Evolutionary conservation across 768 basidiomycete genomes (phyloP).

Genomic region (Rhodosporidiobolus sp.): DNA sequence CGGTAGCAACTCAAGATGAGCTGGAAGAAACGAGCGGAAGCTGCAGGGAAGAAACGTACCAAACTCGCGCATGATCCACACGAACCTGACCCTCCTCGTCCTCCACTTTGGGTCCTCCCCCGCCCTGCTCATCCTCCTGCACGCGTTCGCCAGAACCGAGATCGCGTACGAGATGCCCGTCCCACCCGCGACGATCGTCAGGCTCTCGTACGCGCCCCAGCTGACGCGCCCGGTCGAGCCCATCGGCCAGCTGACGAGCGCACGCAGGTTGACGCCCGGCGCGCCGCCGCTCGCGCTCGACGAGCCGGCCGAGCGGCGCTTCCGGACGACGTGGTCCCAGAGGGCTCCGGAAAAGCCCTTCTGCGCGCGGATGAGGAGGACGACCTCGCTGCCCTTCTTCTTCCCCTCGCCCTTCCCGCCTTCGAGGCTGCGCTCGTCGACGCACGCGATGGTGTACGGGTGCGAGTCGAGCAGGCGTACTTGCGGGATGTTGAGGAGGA

Average conservation of each 20-base stretch:
- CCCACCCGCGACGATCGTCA: slow-evolving; percentile 66
- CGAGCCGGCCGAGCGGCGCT: slow-evolving; percentile 45
- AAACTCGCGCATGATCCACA: slow-evolving; percentile 75
- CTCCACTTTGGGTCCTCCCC: slow-evolving; percentile 47
- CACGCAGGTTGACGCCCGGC: slow-evolving; percentile 58
- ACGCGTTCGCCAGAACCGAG: slow-evolving; percentile 60
- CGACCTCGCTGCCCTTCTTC: slow-evolving; percentile 57
- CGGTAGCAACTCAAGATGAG: not conserved
- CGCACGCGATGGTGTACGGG: slow-evolving; percentile 68
- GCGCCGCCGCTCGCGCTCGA: slow-evolving; percentile 22
- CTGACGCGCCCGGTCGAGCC: slow-evolving; percentile 62
- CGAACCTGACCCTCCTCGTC: slow-evolving; percentile 63
- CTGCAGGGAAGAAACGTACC: slow-evolving; percentile 53
- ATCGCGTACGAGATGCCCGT: slow-evolving; percentile 72
- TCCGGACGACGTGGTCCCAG: slow-evolving; percentile 58
- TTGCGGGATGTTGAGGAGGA: slow-evolving; percentile 65
- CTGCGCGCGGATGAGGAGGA: slow-evolving; percentile 67
- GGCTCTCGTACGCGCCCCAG: slow-evolving; percentile 62
- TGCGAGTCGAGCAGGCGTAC: slow-evolving; percentile 64
- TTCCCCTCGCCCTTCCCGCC: slow-evolving; percentile 21
- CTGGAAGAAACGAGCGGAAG: not conserved
- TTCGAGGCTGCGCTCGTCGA: slow-evolving; percentile 51
- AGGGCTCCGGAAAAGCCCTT: slow-evolving; percentile 66
- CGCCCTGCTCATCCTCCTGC: slow-evolving; percentile 40
- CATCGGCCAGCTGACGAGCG: slow-evolving; percentile 66